Evolutionary conservation across 176 grass and related monocot species (phyloP).

Genomic region (Oropetium thomaeum): DNA sequence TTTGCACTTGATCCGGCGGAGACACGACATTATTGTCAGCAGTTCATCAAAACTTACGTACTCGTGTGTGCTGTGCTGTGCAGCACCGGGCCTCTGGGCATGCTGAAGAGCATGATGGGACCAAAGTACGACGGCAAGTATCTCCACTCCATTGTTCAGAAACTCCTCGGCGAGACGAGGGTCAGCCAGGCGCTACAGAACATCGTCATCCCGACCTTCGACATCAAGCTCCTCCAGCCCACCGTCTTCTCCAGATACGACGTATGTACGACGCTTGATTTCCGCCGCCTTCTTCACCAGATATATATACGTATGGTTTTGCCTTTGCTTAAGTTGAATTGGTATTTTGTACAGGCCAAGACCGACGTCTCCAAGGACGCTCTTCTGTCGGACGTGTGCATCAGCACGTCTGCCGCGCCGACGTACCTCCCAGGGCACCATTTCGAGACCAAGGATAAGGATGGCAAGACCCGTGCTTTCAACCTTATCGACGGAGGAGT

Average conservation of each 20-base stretch:
- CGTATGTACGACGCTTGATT: too few species aligned
- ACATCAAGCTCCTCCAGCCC: slow-evolving; percentile 57
- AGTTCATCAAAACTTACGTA: not conserved
- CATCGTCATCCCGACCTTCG: slow-evolving; percentile 55
- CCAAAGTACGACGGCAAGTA: slow-evolving; percentile 40
- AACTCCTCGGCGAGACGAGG: slow-evolving; percentile 14
- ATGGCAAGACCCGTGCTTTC: not conserved
- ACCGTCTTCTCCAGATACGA: slow-evolving; percentile 44
- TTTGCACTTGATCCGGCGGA: too few species aligned
- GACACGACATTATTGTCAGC: too few species aligned
- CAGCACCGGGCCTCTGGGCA: not conserved
- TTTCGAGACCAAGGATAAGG: not conserved
- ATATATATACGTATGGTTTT: too few species aligned
- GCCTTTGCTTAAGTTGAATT: not conserved
- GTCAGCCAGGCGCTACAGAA: slow-evolving; percentile 24
- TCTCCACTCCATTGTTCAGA: slow-evolving; percentile 28
- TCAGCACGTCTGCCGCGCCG: not conserved
- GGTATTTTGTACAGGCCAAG: not conserved
- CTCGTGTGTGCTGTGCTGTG: not conserved
- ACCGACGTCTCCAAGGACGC: not conserved
- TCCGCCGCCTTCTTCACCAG: too few species aligned
- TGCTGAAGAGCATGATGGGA: not conserved
- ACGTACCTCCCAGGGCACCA: not conserved
- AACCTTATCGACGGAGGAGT: not conserved
- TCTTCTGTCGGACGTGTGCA: not conserved